These are phyloP conservation scores for Ashbya aceris DNA, from an alignment of 1,139 yeast genomes.

Conservation along the genomic window DNA sequence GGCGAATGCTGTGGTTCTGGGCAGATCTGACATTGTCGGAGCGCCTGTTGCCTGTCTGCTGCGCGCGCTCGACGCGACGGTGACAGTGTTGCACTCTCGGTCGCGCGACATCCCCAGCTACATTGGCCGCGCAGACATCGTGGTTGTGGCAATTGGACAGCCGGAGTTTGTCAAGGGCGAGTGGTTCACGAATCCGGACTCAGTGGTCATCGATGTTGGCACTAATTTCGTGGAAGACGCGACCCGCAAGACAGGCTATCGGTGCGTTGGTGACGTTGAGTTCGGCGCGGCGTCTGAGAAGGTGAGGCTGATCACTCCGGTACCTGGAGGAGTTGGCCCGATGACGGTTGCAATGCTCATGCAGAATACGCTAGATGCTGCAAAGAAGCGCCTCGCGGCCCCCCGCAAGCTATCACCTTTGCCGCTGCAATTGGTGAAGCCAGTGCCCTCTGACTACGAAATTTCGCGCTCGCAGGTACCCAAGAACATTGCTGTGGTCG, in stretches of 20 bases:
- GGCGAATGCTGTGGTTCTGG: constrained; percentile 84
- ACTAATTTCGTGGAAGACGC: constrained; percentile 79
- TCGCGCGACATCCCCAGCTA: constrained; percentile 55
- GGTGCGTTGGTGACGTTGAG: constrained; percentile 92
- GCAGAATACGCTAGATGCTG: constrained; percentile 78
- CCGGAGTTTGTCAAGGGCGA: constrained; percentile 78
- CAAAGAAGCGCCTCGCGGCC: constrained; percentile 38
- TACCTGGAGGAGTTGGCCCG: constrained; percentile 99
- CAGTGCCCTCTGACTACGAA: constrained; percentile 92
- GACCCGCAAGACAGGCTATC: constrained; percentile 70
- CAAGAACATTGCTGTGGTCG: constrained; percentile 72
- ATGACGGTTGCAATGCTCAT: constrained; percentile 97
- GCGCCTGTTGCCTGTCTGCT: constrained; percentile 81
- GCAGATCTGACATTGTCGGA: constrained; percentile 95
- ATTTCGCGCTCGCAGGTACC: constrained; percentile 88
- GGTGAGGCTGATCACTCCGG: constrained; percentile 83
- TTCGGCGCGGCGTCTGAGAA: constrained; percentile 54
- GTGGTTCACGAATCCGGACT: constrained; percentile 61
- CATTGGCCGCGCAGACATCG: constrained; percentile 73
- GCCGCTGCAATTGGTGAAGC: constrained; percentile 54
- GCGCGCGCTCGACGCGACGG: constrained; percentile 74
- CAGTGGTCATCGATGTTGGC: constrained; percentile 92
- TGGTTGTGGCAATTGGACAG: constrained; percentile 85
- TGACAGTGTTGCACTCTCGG: constrained; percentile 60
- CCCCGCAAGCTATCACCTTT: constrained; percentile 38